Conservation (phyloP, 169 alveolate species). For the Blepharisma undulans region DNA sequence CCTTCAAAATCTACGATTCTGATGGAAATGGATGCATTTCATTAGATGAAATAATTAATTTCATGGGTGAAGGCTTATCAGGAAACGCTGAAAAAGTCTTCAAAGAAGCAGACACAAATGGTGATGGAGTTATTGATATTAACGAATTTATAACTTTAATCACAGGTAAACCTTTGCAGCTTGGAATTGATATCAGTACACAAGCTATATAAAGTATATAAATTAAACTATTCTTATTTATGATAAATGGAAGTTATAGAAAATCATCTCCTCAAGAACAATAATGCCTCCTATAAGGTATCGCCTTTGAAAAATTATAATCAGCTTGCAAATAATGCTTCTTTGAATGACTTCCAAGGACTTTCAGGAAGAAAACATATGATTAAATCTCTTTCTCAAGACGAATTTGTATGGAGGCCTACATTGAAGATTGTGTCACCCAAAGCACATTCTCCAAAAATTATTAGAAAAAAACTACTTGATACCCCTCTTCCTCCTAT, state of each 20-base stretch:
- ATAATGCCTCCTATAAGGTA: not conserved
- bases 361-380: not conserved
- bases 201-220: not conserved
- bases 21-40: conserved; percentile 62
- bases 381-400: not conserved
- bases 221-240: too few species aligned
- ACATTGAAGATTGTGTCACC: not conserved
- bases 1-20: conserved; percentile 56
- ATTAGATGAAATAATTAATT: conserved; percentile 46
- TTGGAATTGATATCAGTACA: not conserved
- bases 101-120: conserved; percentile 35
- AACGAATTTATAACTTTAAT: not conserved
- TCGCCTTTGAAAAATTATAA: not conserved
- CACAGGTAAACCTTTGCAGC: not conserved
- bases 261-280: not conserved
- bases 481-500: not conserved
- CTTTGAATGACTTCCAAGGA: not conserved
- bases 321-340: too few species aligned
- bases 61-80: not conserved
- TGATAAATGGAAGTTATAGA: not conserved
- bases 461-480: not conserved
- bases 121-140: conserved; percentile 13
- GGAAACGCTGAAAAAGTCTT: conserved; percentile 22
- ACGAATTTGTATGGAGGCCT: not conserved
- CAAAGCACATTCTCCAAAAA: not conserved